Percentiles rank a stretch among this genome's conserved stretches.
phyloP scores from a whole-genome alignment of 2,329 filamentous ascomycete genomes.

The Stenocarpella maydis region DNA sequence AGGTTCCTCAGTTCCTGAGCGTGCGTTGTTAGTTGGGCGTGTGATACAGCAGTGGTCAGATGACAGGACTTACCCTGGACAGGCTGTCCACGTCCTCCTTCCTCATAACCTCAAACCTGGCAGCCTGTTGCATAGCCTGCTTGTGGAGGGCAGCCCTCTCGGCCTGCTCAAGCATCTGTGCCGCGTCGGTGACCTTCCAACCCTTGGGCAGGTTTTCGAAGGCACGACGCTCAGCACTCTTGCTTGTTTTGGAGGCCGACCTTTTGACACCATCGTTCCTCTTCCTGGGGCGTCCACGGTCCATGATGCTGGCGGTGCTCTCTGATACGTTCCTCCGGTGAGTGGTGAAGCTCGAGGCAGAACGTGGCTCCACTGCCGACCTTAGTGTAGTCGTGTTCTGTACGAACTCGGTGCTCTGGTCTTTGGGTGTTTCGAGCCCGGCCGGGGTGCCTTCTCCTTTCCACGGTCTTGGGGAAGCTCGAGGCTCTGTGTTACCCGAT shows the following conservation, averaged over 20 bases:
- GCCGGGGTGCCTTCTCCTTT: constrained; percentile 45
- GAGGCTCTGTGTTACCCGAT: constrained; percentile 57
- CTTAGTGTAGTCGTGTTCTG: constrained; percentile 42
- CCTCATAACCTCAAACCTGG: constrained; percentile 70
- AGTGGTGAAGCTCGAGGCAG: constrained; percentile 40
- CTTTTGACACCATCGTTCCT: constrained; percentile 54
- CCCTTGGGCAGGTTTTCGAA: constrained; percentile 70
- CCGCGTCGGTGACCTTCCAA: constrained; percentile 61
- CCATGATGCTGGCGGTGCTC: constrained; percentile 65
- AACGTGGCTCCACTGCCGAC: constrained; percentile 43
- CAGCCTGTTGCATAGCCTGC: constrained; percentile 69
- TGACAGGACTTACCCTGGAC: constrained; percentile 61
- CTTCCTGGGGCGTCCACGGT: constrained; percentile 68
- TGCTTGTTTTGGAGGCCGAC: constrained; percentile 53
- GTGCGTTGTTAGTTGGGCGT: constrained; percentile 6
- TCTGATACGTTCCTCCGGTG: constrained; percentile 66
- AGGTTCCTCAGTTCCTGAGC: constrained; percentile 74
- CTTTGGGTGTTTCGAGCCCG: constrained; percentile 42
- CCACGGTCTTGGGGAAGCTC: constrained; percentile 55
- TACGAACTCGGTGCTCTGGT: constrained; percentile 39
- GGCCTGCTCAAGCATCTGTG: constrained; percentile 52
- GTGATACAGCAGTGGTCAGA: too few relatives aligned
- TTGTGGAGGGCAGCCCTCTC: constrained; percentile 63
- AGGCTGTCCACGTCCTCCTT: constrained; percentile 70
- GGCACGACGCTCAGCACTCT: constrained; percentile 62